Evolutionary conservation across 169 alveolate species (phyloP), one percentile per base, ranked within the genome.

Genomic region (Eimeria praecox): DNA sequence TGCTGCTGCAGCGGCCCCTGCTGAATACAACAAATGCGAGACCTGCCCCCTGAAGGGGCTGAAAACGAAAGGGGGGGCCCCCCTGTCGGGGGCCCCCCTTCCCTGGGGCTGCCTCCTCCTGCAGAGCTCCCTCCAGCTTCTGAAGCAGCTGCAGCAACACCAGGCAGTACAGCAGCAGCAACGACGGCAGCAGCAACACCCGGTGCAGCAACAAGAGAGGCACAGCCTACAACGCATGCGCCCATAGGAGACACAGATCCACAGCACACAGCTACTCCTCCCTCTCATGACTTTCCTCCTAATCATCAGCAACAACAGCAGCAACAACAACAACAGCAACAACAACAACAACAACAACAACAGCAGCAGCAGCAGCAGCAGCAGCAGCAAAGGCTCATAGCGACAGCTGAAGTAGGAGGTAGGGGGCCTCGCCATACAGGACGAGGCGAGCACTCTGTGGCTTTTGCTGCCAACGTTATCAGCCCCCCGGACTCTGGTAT

Each of bases 121-220:
- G 62, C 62, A 52, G 62, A 52, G 9, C 62, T 52, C 62, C 73
- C 95, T 73, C 59, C 95, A 46, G 46, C 14, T 18, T 9, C 85
- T 27, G 77, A 9, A 64, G 77, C 18, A 64, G 77, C 77, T 27
- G 77, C 77, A 3, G 77, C 77, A 64, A 30, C 77, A 64, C 40
- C 77, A 14, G n/a, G 77, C 35, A 24, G 86, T 0, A 20, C 86
- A n/a, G 33, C 54, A 75, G 86, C 59, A 75, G 86, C 86, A 75
- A 75, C 86, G 10, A 24, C 86, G 9, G 54, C 86, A n/a, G 86
- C 86, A 38, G 86, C 86, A 40, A 40, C 86, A 75, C 10, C 54
- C 22, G 86, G 52, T 0, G 86, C 46, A n/a, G 86, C 46, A 14
- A 40, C 86, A 75, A 24, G 52, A 18, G 86, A 62, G 12, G 90